These are phyloP conservation scores for Boletus chippewaensis DNA, from an alignment of 1,284 basidiomycete species.

Conservation along the genomic window DNA sequence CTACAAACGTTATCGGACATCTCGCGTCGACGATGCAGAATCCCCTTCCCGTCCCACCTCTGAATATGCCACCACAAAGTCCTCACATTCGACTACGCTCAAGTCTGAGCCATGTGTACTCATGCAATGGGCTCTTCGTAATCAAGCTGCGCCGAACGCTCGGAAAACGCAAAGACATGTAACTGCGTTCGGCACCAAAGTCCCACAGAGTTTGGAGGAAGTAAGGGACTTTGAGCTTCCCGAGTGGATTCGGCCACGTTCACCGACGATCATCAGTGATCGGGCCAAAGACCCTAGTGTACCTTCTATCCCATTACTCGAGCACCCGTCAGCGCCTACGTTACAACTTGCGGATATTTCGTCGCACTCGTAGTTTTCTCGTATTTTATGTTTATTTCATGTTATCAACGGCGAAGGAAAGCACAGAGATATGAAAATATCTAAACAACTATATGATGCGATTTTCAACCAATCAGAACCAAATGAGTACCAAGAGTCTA, in stretches of 20 bases:
- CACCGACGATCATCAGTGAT: slow-evolving; percentile 16
- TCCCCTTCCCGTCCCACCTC: slow-evolving; percentile 22
- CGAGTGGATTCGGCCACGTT: slow-evolving; percentile 34
- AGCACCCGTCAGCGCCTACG: slow-evolving; percentile 10
- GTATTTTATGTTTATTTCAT: slow-evolving; percentile 34
- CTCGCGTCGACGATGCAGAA: slow-evolving; percentile 18
- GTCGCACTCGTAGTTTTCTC: slow-evolving; percentile 14
- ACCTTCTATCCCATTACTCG: slow-evolving; percentile 7
- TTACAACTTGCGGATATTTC: slow-evolving; percentile 10
- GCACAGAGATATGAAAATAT: background rate
- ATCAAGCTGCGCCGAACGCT: slow-evolving; percentile 37
- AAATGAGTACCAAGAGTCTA: background rate
- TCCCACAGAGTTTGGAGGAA: slow-evolving; percentile 42
- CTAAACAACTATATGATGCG: slow-evolving; percentile 11
- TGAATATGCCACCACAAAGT: slow-evolving; percentile 17
- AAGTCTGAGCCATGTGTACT: slow-evolving; percentile 36
- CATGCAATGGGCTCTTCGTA: slow-evolving; percentile 47
- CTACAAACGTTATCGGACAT: slow-evolving; percentile 24
- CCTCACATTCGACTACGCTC: slow-evolving; percentile 1
- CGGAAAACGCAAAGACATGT: slow-evolving; percentile 49
- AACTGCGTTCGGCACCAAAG: slow-evolving; percentile 50
- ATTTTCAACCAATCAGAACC: background rate
- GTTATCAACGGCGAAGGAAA: slow-evolving; percentile 1
- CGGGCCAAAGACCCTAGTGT: slow-evolving; percentile 2
- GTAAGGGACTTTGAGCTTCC: slow-evolving; percentile 46